Evolutionary conservation across 2,329 filamentous ascomycete species (phyloP).

Genomic region (Eurotiales sp.): DNA sequence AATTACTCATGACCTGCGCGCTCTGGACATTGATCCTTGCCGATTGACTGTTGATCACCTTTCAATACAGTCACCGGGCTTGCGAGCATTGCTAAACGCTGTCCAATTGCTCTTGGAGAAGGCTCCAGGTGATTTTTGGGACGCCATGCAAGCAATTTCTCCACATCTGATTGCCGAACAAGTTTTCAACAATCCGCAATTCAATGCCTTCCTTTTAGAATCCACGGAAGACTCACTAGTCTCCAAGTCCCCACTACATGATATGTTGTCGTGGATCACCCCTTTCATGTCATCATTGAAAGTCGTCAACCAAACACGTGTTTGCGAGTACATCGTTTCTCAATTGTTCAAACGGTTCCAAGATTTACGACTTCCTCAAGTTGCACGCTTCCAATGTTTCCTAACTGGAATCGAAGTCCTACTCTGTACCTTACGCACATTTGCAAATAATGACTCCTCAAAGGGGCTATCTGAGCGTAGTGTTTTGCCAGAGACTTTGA

Average conservation of each 20-base stretch:
- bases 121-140: slow-evolving; percentile 79
- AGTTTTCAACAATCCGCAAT: slow-evolving; percentile 70
- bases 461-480: slow-evolving; percentile 45
- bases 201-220: slow-evolving; percentile 53
- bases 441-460: slow-evolving; percentile 44
- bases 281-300: slow-evolving; percentile 75
- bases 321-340: slow-evolving; percentile 72
- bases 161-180: slow-evolving; percentile 79
- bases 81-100: slow-evolving; percentile 66
- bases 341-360: slow-evolving; percentile 64
- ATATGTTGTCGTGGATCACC: slow-evolving; percentile 72
- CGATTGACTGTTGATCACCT: slow-evolving; percentile 63
- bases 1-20: slow-evolving; percentile 73
- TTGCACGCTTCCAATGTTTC: slow-evolving; percentile 45
- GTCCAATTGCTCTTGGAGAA: slow-evolving; percentile 70
- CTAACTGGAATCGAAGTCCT: slow-evolving; percentile 43
- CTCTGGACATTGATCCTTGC: slow-evolving; percentile 68
- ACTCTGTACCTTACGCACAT: slow-evolving; percentile 44
- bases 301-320: slow-evolving; percentile 70
- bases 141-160: slow-evolving; percentile 75
- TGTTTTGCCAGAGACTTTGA: slow-evolving; percentile 47
- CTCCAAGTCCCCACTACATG: slow-evolving; percentile 54
- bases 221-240: slow-evolving; percentile 51
- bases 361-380: slow-evolving; percentile 35
- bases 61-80: slow-evolving; percentile 57